Evolutionary conservation across 2,329 filamentous ascomycete genomes (phyloP).

Genomic region (Fusarium verticillioides): DNA sequence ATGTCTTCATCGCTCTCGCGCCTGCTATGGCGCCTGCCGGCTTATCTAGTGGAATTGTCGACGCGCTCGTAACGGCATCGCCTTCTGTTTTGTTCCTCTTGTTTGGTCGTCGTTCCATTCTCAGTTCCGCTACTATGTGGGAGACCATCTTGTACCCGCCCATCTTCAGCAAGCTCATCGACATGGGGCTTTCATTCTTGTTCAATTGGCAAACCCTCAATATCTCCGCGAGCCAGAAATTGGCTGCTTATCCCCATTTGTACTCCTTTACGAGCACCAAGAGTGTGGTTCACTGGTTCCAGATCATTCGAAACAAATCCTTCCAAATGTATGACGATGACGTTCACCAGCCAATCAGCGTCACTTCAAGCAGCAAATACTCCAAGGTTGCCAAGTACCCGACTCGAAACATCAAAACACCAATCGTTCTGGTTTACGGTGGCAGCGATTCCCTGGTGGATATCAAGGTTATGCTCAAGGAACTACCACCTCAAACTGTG

Average conservation of each 20-base stretch:
- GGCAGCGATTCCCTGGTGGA: conserved; percentile 94
- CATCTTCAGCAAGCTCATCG: conserved; percentile 89
- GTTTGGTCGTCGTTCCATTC: conserved; percentile 90
- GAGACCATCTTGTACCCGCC: conserved; percentile 94
- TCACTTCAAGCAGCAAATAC: conserved; percentile 80
- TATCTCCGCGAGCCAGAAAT: conserved; percentile 86
- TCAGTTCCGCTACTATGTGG: conserved; percentile 96
- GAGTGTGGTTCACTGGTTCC: conserved; percentile 98
- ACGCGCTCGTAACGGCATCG: conserved; percentile 92
- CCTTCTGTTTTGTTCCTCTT: conserved; percentile 92
- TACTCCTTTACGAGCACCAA: conserved; percentile 98
- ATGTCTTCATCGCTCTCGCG: conserved; percentile 95
- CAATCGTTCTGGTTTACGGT: conserved; percentile 92
- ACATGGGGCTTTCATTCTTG: conserved; percentile 81
- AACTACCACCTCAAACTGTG: conserved; percentile 85
- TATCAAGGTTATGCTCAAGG: conserved; percentile 90
- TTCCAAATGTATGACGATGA: conserved; percentile 99
- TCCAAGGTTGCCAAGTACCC: conserved; percentile 97
- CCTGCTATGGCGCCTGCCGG: conserved; percentile 97
- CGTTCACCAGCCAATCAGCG: conserved; percentile 78
- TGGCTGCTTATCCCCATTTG: conserved; percentile 93
- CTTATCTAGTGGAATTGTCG: conserved; percentile 88
- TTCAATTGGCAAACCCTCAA: conserved; percentile 92
- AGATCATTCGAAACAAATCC: conserved; percentile 94
- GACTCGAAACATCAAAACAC: conserved; percentile 96